phyloP scores from a whole-genome alignment of 2,329 filamentous ascomycete genomes.

The Fusarium sp. region DNA sequence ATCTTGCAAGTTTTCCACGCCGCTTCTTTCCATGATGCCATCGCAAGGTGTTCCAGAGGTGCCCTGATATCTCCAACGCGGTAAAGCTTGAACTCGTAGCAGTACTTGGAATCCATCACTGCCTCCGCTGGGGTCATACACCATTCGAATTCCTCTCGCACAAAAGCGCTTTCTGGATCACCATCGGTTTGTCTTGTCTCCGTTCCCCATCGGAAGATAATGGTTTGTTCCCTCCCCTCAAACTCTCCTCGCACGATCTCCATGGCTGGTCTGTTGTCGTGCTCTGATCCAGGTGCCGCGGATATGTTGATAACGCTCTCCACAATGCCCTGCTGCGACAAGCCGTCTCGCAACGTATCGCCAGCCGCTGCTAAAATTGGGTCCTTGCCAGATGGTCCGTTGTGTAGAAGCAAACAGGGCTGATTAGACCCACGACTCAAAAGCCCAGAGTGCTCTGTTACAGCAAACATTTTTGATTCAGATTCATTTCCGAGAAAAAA shows the following conservation, averaged over 20 bases:
- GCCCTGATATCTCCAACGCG: conserved; percentile 30
- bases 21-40: conserved; percentile 34
- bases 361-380: conserved; percentile 32
- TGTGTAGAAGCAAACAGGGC: conserved; percentile 33
- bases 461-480: conserved; percentile 33
- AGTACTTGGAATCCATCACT: conserved; percentile 28
- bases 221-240: conserved; percentile 22
- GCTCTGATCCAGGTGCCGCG: conserved; percentile 21
- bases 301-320: conserved; percentile 35
- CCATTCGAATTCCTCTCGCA: conserved; percentile 35
- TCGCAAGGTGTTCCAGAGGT: conserved; percentile 28
- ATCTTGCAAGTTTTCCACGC: conserved; percentile 38
- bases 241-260: conserved; percentile 33
- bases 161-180: conserved; percentile 19
- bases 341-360: conserved; percentile 24
- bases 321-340: conserved; percentile 22
- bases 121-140: conserved; percentile 26
- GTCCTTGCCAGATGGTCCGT: conserved; percentile 30
- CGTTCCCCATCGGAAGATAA: conserved; percentile 34
- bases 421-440: conserved; percentile 21
- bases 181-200: conserved; percentile 23
- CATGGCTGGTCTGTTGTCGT: conserved; percentile 23
- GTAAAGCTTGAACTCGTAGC: conserved; percentile 36
- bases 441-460: conserved; percentile 35
- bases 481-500: conserved; percentile 33